These are phyloP conservation scores for Lactarius quietus DNA, from an alignment of 768 basidiomycete species.

Conservation along the genomic window DNA sequence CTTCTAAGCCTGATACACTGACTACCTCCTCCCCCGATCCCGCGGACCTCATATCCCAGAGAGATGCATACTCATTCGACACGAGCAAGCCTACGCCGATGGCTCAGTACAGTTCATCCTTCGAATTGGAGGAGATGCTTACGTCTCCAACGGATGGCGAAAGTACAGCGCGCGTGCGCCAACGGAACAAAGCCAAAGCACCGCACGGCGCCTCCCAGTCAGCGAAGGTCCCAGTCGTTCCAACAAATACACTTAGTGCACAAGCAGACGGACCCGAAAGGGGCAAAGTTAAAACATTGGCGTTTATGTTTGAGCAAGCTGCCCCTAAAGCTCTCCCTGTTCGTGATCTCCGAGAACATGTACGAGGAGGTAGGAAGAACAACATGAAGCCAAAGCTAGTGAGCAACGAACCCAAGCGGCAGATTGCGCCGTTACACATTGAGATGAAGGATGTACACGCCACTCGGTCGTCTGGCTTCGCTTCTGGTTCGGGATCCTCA, in stretches of 20 bases:
- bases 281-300: not conserved
- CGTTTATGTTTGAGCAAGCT: not conserved
- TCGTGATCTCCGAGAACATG: not conserved
- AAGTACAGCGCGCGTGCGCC: conserved; percentile 17
- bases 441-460: not conserved
- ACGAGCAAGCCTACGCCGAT: conserved; percentile 12
- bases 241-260: not conserved
- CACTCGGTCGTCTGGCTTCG: conserved; percentile 12
- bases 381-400: conserved; percentile 16
- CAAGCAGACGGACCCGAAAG: not conserved
- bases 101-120: not conserved
- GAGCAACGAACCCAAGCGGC: not conserved
- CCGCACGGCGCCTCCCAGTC: not conserved
- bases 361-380: conserved; percentile 1
- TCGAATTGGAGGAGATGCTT: not conserved
- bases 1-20: not conserved
- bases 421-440: not conserved
- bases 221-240: not conserved
- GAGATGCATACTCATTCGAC: conserved; percentile 9
- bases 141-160: conserved; percentile 12
- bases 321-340: not conserved
- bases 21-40: conserved; percentile 15
- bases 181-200: not conserved
- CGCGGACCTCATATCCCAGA: conserved; percentile 4
- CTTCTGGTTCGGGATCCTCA: not conserved